A percentile compares a stretch with the other conserved stretches of the same genome.
Conservation (phyloP, 129 eudicot genomes). For the Helichrysum umbraculigerum region DNA sequence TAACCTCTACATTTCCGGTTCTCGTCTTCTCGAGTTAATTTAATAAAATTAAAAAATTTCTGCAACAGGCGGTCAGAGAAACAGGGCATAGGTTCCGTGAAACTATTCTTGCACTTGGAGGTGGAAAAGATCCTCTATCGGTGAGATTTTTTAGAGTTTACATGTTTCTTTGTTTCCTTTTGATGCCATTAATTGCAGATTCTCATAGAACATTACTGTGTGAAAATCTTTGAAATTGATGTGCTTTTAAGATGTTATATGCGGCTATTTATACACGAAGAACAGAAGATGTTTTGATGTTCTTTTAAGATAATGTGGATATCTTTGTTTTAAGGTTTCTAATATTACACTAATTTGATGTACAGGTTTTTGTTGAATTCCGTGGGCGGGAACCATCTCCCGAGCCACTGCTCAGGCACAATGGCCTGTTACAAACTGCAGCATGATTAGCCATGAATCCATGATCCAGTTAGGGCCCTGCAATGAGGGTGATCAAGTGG, state of each 20-base stretch:
- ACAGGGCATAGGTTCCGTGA: constrained; percentile 76
- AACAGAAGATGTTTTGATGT: no score
- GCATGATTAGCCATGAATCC: constrained; percentile 26
- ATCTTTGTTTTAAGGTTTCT: no score
- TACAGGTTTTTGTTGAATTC: constrained; percentile 89
- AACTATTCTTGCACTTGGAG: constrained; percentile 90
- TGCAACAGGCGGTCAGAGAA: constrained; percentile 66
- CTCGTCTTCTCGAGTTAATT: neutral
- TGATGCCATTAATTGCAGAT: neutral
- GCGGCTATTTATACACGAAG: neutral
- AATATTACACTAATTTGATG: neutral
- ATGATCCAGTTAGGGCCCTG: neutral
- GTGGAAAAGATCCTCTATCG: constrained; percentile 83
- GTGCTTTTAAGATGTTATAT: neutral
- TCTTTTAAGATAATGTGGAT: no score
- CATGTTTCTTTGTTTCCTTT: neutral
- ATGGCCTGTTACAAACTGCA: constrained; percentile 56
- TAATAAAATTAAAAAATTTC: neutral
- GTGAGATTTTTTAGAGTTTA: constrained; percentile 20
- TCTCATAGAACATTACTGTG: neutral
- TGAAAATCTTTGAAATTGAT: neutral
- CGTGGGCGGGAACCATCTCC: constrained; percentile 99
- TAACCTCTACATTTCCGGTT: neutral
- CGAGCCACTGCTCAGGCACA: constrained; percentile 85
- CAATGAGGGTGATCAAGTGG: neutral